phyloP scores from a whole-genome alignment of 2,329 filamentous ascomycete genomes.

The Magnaporthiopsis rhizophila region DNA sequence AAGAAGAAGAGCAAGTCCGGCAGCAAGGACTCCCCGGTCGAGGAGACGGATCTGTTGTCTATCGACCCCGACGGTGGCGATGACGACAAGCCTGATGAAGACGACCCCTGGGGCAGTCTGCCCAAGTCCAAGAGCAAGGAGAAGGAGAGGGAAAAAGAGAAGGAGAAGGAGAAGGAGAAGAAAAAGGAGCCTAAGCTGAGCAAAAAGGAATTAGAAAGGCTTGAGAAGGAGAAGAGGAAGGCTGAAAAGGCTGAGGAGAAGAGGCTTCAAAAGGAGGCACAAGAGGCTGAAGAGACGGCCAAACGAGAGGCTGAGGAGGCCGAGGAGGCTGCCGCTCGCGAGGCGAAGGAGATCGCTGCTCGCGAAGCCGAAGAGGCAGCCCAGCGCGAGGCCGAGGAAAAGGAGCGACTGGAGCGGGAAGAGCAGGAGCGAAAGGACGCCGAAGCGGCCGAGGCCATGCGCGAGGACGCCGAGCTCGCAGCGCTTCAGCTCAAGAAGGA shows the following conservation, averaged over 20 bases:
- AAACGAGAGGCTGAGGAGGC: constrained; percentile 22
- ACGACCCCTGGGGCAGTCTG: constrained; percentile 24
- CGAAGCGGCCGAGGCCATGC: constrained; percentile 28
- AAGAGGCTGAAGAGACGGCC: constrained; percentile 23
- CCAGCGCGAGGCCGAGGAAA: constrained; percentile 31
- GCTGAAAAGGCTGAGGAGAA: constrained; percentile 27
- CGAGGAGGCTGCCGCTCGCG: constrained; percentile 27
- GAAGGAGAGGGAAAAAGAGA: constrained; percentile 25
- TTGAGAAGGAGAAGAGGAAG: constrained; percentile 29
- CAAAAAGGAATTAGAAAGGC: constrained; percentile 43
- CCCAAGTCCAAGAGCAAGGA: constrained; percentile 33
- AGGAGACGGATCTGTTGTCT: constrained; percentile 8
- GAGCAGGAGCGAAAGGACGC: constrained; percentile 21
- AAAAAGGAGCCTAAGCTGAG: constrained; percentile 36
- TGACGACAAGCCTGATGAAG: constrained; percentile 21
- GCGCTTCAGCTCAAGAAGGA: constrained; percentile 21
- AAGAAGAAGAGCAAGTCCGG: constrained; percentile 18
- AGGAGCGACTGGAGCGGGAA: constrained; percentile 16
- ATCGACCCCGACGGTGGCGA: constrained; percentile 7
- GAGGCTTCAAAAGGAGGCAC: constrained; percentile 32
- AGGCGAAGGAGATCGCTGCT: constrained; percentile 24
- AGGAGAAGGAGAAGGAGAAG: constrained; percentile 23
- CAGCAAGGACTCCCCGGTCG: constrained; percentile 11
- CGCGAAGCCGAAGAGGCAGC: constrained; percentile 31
- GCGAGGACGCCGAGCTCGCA: constrained; percentile 27